Evolutionary conservation across 805 yeast species (phyloP).

Genomic region (Suhomyces emberorum): DNA sequence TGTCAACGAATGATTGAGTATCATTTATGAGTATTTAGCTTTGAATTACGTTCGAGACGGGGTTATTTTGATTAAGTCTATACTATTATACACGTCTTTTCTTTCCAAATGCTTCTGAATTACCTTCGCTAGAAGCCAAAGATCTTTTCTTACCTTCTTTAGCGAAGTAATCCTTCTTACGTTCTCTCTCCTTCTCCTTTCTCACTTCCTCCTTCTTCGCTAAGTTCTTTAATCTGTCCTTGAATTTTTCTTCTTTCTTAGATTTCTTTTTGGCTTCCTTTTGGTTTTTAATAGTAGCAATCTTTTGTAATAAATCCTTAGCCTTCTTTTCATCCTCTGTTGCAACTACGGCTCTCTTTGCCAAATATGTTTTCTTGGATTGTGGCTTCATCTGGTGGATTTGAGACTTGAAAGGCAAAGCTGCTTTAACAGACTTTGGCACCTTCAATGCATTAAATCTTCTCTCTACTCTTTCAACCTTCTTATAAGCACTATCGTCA

Average conservation of each 20-base stretch:
- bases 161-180: constrained; percentile 83
- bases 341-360: constrained; percentile 89
- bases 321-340: constrained; percentile 94
- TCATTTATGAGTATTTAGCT: constrained; percentile 16
- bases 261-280: constrained; percentile 74
- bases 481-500: constrained; percentile 51
- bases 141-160: constrained; percentile 65
- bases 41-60: neutral
- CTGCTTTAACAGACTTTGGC: constrained; percentile 72
- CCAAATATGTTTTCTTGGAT: constrained; percentile 73
- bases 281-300: constrained; percentile 78
- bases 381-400: constrained; percentile 85
- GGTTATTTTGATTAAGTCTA: constrained; percentile 2
- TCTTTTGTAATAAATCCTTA: constrained; percentile 80
- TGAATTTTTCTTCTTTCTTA: constrained; percentile 73
- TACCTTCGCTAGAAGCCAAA: constrained; percentile 30
- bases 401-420: constrained; percentile 90
- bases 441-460: constrained; percentile 85
- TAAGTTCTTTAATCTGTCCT: constrained; percentile 67
- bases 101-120: constrained; percentile 32
- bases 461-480: constrained; percentile 80
- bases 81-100: constrained; percentile 25
- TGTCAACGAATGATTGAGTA: constrained; percentile 29
- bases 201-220: constrained; percentile 72
- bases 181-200: constrained; percentile 72